Evolutionary conservation across 768 basidiomycete genomes (phyloP), one percentile per base, ranked within the genome.

Genomic region (Porphyrellus cyaneotinctus): DNA sequence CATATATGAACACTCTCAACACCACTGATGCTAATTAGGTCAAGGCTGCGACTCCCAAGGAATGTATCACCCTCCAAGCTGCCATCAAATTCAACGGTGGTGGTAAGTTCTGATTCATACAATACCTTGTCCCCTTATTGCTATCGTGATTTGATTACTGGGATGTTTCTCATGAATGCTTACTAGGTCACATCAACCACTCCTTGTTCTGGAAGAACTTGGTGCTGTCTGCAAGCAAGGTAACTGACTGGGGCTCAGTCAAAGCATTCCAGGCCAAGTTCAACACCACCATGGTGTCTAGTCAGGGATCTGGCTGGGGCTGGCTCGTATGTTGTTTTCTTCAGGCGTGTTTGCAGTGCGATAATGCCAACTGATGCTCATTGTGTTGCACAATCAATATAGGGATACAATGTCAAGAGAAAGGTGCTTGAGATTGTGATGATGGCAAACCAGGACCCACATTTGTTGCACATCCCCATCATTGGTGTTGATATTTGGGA

Each of bases 21-120:
- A 83, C 88, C 31, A 94, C 93, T 15, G 93, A 95, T 74, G 75
- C 78, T 55, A 77, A 80, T 0, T 91, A 93, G 67, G 77, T 82
- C 43, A 81, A 82, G 61, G 75, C 87, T 0, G 60, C 72, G 3
- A 79, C 84, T 43, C 80, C 89, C 64, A 91, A 87, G 73, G 84
- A 87, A 67, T 81, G 84, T 58, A 93, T 97, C 64, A 84, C 83
- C 22, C 86, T 97, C 52, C 91, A 94, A 71, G 83, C 89, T 15
- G 92, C 93, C 6, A 77, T 97, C 70, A 93, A 89, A 74, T 97
- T 97, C 80, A 97, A 97, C 71, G 94, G 94, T 57, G 94, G 94
- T 74, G 94, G 93, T 87, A 66, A 64, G 82, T 73, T 71, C 28
- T 30, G 52, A 28, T n/a, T n/a, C 26, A 9, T 9, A 5, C 26